phyloP scores from a whole-genome alignment of 495 filamentous ascomycete species.

The Cladorrhinum samala region DNA sequence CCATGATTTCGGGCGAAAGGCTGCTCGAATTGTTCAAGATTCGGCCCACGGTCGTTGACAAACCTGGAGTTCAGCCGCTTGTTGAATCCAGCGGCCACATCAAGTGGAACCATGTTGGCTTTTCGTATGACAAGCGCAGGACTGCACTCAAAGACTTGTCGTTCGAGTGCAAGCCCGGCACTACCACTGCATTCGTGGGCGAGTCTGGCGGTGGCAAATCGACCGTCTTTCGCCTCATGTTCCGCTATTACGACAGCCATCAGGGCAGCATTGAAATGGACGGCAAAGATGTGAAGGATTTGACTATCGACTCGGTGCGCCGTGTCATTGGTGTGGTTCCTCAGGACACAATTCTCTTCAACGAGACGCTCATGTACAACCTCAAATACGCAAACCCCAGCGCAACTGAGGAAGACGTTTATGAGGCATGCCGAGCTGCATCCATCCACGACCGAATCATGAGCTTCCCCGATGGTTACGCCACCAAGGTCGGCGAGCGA shows the following conservation, averaged over 20 bases:
- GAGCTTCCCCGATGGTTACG: conserved; percentile 85
- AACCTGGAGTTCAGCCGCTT: conserved; percentile 43
- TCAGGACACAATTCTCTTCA: conserved; percentile 94
- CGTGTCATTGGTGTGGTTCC: conserved; percentile 90
- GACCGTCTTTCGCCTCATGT: conserved; percentile 91
- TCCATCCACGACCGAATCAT: conserved; percentile 96
- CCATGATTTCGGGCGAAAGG: conserved; percentile 94
- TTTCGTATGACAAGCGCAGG: conserved; percentile 83
- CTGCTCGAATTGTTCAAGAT: conserved; percentile 88
- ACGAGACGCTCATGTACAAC: conserved; percentile 95
- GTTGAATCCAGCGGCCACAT: conserved; percentile 71
- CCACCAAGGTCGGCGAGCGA: conserved; percentile 90
- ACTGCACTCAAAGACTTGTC: conserved; percentile 75
- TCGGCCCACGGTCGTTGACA: conserved; percentile 81
- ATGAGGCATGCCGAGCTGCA: conserved; percentile 81
- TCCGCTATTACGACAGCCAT: conserved; percentile 84
- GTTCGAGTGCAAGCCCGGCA: conserved; percentile 80
- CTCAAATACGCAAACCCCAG: conserved; percentile 85
- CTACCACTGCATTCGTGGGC: conserved; percentile 90
- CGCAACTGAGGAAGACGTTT: conserved; percentile 82
- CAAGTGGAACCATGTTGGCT: conserved; percentile 77
- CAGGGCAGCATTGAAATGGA: conserved; percentile 78
- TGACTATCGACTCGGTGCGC: conserved; percentile 91
- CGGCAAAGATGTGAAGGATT: conserved; percentile 71
- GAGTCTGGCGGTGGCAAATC: conserved; percentile 97